Conservation (phyloP, 1,139 yeast species). For the Sugiyamaella grinbergsii region DNA sequence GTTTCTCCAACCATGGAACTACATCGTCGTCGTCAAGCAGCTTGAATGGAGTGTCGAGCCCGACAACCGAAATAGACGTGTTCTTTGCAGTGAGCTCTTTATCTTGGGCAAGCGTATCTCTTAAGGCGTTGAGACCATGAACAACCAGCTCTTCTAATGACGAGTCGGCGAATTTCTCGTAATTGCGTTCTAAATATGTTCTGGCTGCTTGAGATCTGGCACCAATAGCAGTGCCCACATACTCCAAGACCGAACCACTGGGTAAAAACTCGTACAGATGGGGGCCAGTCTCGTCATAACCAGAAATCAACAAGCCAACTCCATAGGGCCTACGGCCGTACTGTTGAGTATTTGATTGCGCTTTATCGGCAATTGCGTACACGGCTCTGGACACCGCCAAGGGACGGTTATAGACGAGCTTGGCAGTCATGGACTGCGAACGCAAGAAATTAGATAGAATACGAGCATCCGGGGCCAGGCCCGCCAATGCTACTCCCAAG, state of each 20-base stretch:
- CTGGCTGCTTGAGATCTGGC: slow-evolving; percentile 98
- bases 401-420: slow-evolving; percentile 85
- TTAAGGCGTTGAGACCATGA: slow-evolving; percentile 86
- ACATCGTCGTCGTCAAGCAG: slow-evolving; percentile 86
- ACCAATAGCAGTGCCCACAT: slow-evolving; percentile 93
- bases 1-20: slow-evolving; percentile 68
- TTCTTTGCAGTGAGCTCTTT: slow-evolving; percentile 82
- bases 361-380: slow-evolving; percentile 87
- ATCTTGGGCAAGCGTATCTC: slow-evolving; percentile 94
- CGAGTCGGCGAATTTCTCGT: slow-evolving; percentile 64
- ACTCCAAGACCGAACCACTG: slow-evolving; percentile 89
- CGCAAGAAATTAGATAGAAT: slow-evolving; percentile 85
- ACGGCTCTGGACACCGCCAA: slow-evolving; percentile 84
- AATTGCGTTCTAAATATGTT: slow-evolving; percentile 87
- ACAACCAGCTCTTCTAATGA: slow-evolving; percentile 73
- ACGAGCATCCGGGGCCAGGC: slow-evolving; percentile 97
- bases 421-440: slow-evolving; percentile 88
- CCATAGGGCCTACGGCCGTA: slow-evolving; percentile 98
- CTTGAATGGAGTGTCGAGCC: slow-evolving; percentile 71
- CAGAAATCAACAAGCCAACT: slow-evolving; percentile 89
- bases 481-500: slow-evolving; percentile 93
- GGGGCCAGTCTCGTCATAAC: slow-evolving; percentile 91
- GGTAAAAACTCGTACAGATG: slow-evolving; percentile 96
- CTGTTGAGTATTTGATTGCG: slow-evolving; percentile 93
- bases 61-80: slow-evolving; percentile 90